Evolutionary conservation across 768 basidiomycete species (phyloP), one percentile per base, ranked within the genome.

Genomic region (Rhizopogon vesiculosus): DNA sequence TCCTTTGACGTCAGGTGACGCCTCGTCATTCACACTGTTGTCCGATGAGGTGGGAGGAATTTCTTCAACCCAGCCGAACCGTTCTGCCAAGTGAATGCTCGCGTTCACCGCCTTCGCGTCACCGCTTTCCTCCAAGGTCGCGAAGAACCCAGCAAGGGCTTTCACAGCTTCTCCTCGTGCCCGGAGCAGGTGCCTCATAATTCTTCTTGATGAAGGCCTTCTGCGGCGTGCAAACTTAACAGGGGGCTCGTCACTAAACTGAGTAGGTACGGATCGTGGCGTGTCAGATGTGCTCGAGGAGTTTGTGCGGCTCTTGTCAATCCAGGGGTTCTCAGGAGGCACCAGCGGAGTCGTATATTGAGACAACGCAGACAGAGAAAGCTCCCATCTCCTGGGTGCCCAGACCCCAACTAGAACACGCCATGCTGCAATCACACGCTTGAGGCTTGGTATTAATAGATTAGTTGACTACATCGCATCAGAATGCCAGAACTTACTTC

Each of bases 401-500:
- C 97, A 98, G 12, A 98, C 84, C 7, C 95, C 97, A 59, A 98
- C 82, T 13, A 99, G 81, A n/a, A 97, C 85, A 53, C 93, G 86
- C 94, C 96, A 99, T n/a, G 94, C 86, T 5, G 95, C 91, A 16
- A 89, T 78, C 46, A 96, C 80, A 42, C 89, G 90, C 71, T 94
- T 96, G 48, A 85, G 83, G 31, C 93, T 93, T 41, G 19, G 16
- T 25, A 49, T 38, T 49, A 38, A 49, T 49, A 38, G 35, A 35
- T 25, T 38, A 33, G 48, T 19, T 38, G 16, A 39, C 8, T 9
- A 10, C 38, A 18, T 33, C 31, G 6, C 2, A 55, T 44, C 13
- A 46, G 43, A 38, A 51, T 43, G 25, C 6, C 54, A 39, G 54
- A 28, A 76, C 81, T 61, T 59, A 94, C 93, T 84, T 81, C 62